Base-by-base conservation (phyloP, 352 stramenopile genomes). In the Phytophthora macrochlamydospora region DNA sequence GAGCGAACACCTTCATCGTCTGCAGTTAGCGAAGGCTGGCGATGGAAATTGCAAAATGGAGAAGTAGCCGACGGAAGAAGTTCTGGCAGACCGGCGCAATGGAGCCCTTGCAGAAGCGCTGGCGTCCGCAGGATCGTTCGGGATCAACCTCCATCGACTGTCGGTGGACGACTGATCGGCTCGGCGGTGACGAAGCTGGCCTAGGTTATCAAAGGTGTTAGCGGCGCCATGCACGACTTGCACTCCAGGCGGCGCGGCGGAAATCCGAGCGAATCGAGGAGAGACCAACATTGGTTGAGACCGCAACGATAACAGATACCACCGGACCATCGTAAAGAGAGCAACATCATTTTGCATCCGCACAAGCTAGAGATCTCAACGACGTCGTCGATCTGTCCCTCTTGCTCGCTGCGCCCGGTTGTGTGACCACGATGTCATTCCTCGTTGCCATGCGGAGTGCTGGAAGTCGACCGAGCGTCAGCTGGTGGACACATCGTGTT, bases 1-100 rank as follows among this genome's bases (percentile, higher is more conserved):
- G 57, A 29, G 29, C 37, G 18, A 72, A 12, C 40, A 69, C 42
- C 40, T 72, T 75, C 67, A 75, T 75, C 44, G 32, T 24, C 13
- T 38, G 50, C 28, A 48, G 29, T 12, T 29, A 55, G 46, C 18
- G 33, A 56, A 58, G 51, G 30, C n/a, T 18, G 44, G 13, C 1
- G 18, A 30, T 54, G 49, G 7, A 59, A 58, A 62, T 58, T 65
- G 58, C 37, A 59, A 60, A 72, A 59, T 65, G 63, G 29, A 31
- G 35, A 14, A 45, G 11, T 13, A 29, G 31, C 33, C 14, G 50
- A 28, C 14, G 35, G 12, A 4, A 51, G 53, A 5, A 52, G 43
- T 37, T 46, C 28, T 28, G 30, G 24, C 18, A 24, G 18, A 24
- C 18, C 18, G 18, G 18, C 18, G 18, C 18, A 24, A 24, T 24